phyloP scores from a whole-genome alignment of 179 eudicot species.

The Silene vulgaris region DNA sequence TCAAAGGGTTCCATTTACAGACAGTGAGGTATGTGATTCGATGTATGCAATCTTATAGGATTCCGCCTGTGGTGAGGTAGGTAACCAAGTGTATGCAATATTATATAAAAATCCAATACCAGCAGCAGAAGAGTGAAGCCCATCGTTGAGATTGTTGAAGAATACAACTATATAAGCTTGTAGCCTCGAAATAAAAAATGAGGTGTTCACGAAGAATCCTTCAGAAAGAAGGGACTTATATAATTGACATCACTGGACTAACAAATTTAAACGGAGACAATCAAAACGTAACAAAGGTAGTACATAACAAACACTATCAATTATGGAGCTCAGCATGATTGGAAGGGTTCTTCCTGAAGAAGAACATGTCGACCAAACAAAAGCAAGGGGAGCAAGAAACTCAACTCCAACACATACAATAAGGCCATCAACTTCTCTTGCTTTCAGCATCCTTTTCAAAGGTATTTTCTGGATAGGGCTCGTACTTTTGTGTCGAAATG shows the following conservation, averaged over 20 bases:
- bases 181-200: background rate
- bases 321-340: background rate
- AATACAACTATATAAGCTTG: background rate
- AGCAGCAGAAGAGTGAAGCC: background rate
- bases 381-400: background rate
- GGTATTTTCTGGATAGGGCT: slow-evolving; percentile 82
- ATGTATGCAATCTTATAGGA: no score
- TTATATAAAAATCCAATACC: background rate
- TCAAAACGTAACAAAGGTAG: background rate
- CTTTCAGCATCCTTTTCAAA: slow-evolving; percentile 34
- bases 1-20: no score
- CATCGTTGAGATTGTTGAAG: background rate
- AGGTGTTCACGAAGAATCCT: background rate
- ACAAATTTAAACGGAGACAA: background rate
- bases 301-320: background rate
- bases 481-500: slow-evolving; percentile 94
- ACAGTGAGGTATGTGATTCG: no score
- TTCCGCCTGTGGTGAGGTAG: no score
- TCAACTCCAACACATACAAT: background rate
- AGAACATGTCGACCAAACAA: background rate
- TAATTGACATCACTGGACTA: background rate
- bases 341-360: background rate
- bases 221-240: background rate
- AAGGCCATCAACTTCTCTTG: background rate
- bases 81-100: no score